Conservation (phyloP, 108 stramenopile genomes). For the Pseudonitzschia multistriata region DNA sequence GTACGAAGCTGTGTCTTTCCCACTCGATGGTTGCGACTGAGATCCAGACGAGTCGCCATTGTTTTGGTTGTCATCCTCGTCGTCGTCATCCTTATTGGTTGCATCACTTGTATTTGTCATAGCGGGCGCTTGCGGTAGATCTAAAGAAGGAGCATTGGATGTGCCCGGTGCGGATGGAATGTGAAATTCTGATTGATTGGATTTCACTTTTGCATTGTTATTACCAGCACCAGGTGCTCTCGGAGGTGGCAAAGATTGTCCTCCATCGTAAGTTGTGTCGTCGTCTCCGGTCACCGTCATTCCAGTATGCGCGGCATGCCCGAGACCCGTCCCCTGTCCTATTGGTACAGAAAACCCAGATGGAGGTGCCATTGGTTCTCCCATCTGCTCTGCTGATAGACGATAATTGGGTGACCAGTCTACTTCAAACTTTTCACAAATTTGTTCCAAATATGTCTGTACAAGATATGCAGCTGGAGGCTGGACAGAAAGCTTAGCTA, state of each 20-base stretch:
- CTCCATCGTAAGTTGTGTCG: slow-evolving; percentile 20
- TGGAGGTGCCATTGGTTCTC: slow-evolving; percentile 78
- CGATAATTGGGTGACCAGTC: slow-evolving; percentile 72
- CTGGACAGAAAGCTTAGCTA: slow-evolving; percentile 77
- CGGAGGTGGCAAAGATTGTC: slow-evolving; percentile 5
- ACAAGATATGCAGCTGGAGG: slow-evolving; percentile 86
- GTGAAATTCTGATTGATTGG: slow-evolving; percentile 61
- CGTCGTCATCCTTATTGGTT: slow-evolving; percentile 26
- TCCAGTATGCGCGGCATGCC: slow-evolving; percentile 20
- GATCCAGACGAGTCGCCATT: slow-evolving; percentile 5
- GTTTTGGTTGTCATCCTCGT: slow-evolving; percentile 25
- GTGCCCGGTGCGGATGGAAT: slow-evolving; percentile 47
- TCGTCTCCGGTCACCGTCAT: slow-evolving; percentile 24
- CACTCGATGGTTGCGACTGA: slow-evolving; percentile 13
- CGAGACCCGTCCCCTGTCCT: slow-evolving; percentile 60
- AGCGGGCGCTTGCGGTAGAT: slow-evolving; percentile 12
- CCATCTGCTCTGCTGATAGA: slow-evolving; percentile 49
- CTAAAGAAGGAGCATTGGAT: slow-evolving; percentile 21
- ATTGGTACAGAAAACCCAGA: slow-evolving; percentile 66
- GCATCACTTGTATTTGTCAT: slow-evolving; percentile 10
- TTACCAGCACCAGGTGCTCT: slow-evolving; percentile 6
- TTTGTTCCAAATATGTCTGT: slow-evolving; percentile 84
- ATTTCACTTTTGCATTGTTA: slow-evolving; percentile 28
- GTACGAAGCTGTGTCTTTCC: slow-evolving; percentile 32
- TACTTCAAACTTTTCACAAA: slow-evolving; percentile 82